Evolutionary conservation across 306 rosid genomes (phyloP).

Genomic region (Medicago arabica): DNA sequence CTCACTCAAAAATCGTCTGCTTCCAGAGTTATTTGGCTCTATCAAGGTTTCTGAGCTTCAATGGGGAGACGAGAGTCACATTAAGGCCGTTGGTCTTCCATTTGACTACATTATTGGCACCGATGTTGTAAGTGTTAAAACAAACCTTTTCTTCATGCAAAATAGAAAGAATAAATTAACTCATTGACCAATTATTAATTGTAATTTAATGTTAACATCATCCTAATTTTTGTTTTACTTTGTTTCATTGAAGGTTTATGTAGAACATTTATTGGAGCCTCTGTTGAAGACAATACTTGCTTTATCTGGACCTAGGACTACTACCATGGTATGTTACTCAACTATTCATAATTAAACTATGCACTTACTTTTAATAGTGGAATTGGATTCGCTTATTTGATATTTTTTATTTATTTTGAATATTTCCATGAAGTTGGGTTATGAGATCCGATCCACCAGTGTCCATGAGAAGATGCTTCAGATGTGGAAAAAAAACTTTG

Average conservation of each 20-base stretch:
- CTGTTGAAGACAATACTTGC: slow-evolving; percentile 76
- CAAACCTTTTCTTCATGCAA: slow-evolving; percentile 26
- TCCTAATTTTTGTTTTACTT: slow-evolving; percentile 7
- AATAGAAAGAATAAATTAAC: slow-evolving; percentile 16
- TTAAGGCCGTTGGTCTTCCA: slow-evolving; percentile 82
- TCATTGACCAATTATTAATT: background rate
- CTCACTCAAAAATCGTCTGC: slow-evolving; percentile 42
- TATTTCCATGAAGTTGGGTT: slow-evolving; percentile 72
- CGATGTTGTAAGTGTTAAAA: slow-evolving; percentile 71
- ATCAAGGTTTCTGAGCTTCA: slow-evolving; percentile 78
- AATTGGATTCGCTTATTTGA: slow-evolving; percentile 25
- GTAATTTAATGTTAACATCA: slow-evolving; percentile 14
- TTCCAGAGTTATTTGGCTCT: slow-evolving; percentile 83
- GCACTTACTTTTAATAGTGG: slow-evolving; percentile 2
- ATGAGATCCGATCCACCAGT: slow-evolving; percentile 79
- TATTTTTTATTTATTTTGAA: slow-evolving; percentile 20
- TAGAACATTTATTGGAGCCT: slow-evolving; percentile 88
- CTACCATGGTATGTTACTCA: slow-evolving; percentile 62
- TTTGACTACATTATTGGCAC: slow-evolving; percentile 94
- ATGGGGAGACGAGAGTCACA: slow-evolving; percentile 87
- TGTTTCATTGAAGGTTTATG: slow-evolving; percentile 66
- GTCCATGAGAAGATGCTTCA: slow-evolving; percentile 95
- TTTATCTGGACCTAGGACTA: slow-evolving; percentile 89
- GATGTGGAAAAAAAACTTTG: slow-evolving; percentile 81
- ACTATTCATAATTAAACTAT: background rate